These are phyloP conservation scores for Leccinum subfulvum DNA, from an alignment of 1,284 basidiomycete species.

Conservation along the genomic window DNA sequence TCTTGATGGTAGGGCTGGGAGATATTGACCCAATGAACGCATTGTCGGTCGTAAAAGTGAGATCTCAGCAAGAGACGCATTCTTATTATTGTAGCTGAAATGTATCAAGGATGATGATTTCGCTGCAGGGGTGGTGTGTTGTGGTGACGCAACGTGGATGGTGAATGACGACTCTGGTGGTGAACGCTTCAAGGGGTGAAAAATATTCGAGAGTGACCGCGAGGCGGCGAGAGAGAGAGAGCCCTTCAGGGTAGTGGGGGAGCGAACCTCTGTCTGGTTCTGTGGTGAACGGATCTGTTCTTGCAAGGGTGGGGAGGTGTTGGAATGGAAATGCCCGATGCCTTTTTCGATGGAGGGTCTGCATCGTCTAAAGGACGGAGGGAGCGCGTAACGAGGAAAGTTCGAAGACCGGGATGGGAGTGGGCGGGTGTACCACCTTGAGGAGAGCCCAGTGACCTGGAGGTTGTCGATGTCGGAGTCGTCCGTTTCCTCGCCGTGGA, in stretches of 20 bases:
- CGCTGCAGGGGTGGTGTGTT: slow-evolving; percentile 1
- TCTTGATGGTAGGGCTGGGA: slow-evolving; percentile 20
- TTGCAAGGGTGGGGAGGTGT: slow-evolving; percentile 44
- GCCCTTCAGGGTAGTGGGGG: not conserved
- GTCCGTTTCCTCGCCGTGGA: slow-evolving; percentile 77
- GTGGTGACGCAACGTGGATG: slow-evolving; percentile 4
- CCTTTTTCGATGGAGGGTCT: slow-evolving; percentile 30
- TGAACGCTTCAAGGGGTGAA: slow-evolving; percentile 20
- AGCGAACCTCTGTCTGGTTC: no score
- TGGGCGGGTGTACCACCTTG: slow-evolving; percentile 64
- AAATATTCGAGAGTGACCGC: slow-evolving; percentile 28
- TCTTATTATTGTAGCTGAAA: slow-evolving; percentile 8
- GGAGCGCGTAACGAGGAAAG: slow-evolving; percentile 33
- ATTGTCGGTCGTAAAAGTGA: slow-evolving; percentile 23
- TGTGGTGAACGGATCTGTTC: no score
- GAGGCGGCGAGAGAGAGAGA: slow-evolving; percentile 23
- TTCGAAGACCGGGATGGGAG: slow-evolving; percentile 52
- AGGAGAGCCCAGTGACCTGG: slow-evolving; percentile 65
- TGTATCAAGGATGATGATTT: slow-evolving; percentile 11
- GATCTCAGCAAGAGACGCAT: slow-evolving; percentile 10
- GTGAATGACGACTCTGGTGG: slow-evolving; percentile 13
- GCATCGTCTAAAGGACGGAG: slow-evolving; percentile 16
- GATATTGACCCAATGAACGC: slow-evolving; percentile 11
- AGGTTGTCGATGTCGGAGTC: slow-evolving; percentile 54
- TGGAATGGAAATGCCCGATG: slow-evolving; percentile 62